phyloP scores from a whole-genome alignment of 768 basidiomycete species.

The Serpula lacrymans region DNA sequence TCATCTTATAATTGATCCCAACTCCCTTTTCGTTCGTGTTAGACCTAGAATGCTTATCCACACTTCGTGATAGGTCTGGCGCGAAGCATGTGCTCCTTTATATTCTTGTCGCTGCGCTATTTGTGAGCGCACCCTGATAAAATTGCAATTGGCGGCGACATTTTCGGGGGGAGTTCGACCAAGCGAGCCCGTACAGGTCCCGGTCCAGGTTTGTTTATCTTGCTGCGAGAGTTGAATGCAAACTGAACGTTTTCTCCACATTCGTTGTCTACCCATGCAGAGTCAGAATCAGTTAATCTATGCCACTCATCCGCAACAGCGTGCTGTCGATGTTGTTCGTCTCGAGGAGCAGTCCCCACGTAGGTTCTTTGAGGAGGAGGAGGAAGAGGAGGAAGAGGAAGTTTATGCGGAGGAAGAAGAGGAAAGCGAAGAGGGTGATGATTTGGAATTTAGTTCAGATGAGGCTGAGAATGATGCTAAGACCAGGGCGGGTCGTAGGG shows the following conservation, averaged over 20 bases:
- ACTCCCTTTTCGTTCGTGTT: neutral
- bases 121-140: conserved; percentile 62
- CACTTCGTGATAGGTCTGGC: conserved; percentile 52
- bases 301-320: conserved; percentile 10
- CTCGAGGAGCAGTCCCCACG: conserved; percentile 6
- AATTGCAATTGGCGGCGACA: too few species aligned
- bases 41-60: conserved; percentile 2
- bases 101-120: conserved; percentile 74
- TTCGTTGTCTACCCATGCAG: conserved; percentile 11
- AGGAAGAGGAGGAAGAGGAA: conserved; percentile 31
- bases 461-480: conserved; percentile 27
- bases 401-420: conserved; percentile 26
- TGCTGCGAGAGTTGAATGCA: too few species aligned
- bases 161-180: too few species aligned
- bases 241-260: conserved; percentile 14
- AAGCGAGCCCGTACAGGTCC: too few species aligned
- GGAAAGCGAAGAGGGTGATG: conserved; percentile 11
- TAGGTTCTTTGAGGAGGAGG: conserved; percentile 21
- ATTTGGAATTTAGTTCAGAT: conserved; percentile 26
- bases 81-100: conserved; percentile 67
- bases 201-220: too few species aligned
- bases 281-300: conserved; percentile 9
- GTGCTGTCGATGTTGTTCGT: neutral
- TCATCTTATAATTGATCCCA: too few species aligned
- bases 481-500: conserved; percentile 11